Base-by-base conservation (phyloP, 495 filamentous ascomycete species). In the Talaromyces borbonicus region DNA sequence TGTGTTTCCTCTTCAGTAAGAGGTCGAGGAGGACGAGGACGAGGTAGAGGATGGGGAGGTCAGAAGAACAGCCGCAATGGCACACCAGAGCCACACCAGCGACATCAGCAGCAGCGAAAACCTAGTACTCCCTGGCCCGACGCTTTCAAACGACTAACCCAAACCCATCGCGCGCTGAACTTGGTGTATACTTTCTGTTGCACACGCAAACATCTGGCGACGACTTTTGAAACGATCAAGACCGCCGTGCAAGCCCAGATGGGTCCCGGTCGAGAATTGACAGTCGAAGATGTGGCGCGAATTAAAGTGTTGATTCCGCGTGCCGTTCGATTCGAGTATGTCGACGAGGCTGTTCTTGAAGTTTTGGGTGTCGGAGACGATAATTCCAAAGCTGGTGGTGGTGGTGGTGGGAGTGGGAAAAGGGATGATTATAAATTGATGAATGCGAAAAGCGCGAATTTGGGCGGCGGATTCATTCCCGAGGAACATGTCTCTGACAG, bases 101-200 rank as follows among this genome's bases (percentile, higher is more conserved):
- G 22, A 7, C 35, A 38, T 9, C 16, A 38, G 4, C 33, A 37
- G n/a, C 32, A 36, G 36, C 51, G 61, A 35, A 57, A 54, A 3
- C 68, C 66, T 8, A 54, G 56, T 5, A 46, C 71, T 8, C 77
- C 80, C 31, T 93, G 88, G 87, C 90, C 92, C 0, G 70, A 75
- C 1, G 65, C 71, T 43, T 85, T 97, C 60, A 80, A 76, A 33
- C 65, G 68, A 30, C 75, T 98, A 6, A 77, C 81, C 5, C 80
- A 85, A 56, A 85, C 80, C 0, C 84, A 95, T 58, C 75, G 81
- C 44, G 90, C 93, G 5, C 63, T 98, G 46, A 97, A 95, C 54
- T 63, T 96, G 3, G 87, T 96, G 5, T 94, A 86, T 55, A 97
- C 92, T 1, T 97, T 98, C 62, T 89, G 85, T 61, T 90, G 80